Evolutionary conservation across 345 rosid species (phyloP).

Genomic region (Jatropha curcas): DNA sequence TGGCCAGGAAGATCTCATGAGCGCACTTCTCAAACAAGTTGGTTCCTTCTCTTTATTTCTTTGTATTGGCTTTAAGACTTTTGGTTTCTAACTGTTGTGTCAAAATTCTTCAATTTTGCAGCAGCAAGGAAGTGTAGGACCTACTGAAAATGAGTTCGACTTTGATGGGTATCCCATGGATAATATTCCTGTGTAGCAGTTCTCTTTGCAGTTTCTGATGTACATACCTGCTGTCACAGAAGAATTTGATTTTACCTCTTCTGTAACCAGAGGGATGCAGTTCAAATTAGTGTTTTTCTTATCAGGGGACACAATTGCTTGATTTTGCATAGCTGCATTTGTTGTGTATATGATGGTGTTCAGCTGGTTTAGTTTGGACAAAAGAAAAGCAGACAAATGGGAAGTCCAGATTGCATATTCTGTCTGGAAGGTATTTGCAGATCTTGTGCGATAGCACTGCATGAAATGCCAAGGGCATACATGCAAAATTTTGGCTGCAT

Average conservation of each 20-base stretch:
- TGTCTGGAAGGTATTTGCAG: slow-evolving; percentile 18
- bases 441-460: slow-evolving; percentile 32
- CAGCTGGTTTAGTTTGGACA: slow-evolving; percentile 20
- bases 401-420: slow-evolving; percentile 8
- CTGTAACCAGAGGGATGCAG: slow-evolving; percentile 20
- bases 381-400: slow-evolving; percentile 22
- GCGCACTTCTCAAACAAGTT: slow-evolving; percentile 81
- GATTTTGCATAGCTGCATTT: slow-evolving; percentile 23
- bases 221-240: slow-evolving; percentile 38
- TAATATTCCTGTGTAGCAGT: slow-evolving; percentile 62
- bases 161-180: slow-evolving; percentile 75
- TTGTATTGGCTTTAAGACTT: neutral
- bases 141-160: slow-evolving; percentile 67
- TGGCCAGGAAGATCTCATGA: slow-evolving; percentile 89
- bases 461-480: slow-evolving; percentile 49
- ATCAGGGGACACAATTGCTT: slow-evolving; percentile 16
- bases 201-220: slow-evolving; percentile 29
- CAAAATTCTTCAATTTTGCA: slow-evolving; percentile 25
- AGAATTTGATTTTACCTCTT: slow-evolving; percentile 19
- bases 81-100: too few species aligned
- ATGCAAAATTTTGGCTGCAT: slow-evolving; percentile 51
- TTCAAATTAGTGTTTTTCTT: slow-evolving; percentile 10
- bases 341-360: slow-evolving; percentile 35
- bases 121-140: slow-evolving; percentile 63
- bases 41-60: slow-evolving; percentile 13